A percentile compares a stretch with the other conserved stretches of the same genome.
Evolutionary conservation across 1,284 basidiomycete species (phyloP).

Genomic region (Tilletia walkeri): DNA sequence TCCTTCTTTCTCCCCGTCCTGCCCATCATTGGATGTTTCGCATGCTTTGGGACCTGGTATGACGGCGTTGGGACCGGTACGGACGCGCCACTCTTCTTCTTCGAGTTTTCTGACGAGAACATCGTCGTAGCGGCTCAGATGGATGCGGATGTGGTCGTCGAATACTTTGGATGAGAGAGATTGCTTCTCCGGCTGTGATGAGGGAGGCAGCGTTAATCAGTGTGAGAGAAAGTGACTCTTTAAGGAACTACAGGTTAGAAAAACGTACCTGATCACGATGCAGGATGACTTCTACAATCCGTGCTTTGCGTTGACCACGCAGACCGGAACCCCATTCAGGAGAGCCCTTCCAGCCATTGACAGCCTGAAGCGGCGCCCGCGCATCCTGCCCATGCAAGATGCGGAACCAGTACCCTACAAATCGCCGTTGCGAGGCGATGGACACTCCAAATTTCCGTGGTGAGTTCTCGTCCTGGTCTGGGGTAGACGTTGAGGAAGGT

Average conservation of each 20-base stretch:
- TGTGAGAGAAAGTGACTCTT: neutral
- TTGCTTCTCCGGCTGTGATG: neutral
- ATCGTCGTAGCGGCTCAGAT: conserved; percentile 7
- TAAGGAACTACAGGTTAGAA: neutral
- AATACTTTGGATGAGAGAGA: neutral
- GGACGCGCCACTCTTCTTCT: conserved; percentile 9
- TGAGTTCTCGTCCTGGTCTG: neutral
- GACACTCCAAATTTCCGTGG: conserved; percentile 40
- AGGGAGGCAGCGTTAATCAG: too few species aligned
- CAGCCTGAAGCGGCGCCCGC: neutral
- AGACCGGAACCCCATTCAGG: conserved; percentile 2
- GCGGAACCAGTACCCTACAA: conserved; percentile 14
- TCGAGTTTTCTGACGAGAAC: neutral
- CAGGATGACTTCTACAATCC: neutral
- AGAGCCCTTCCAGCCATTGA: neutral
- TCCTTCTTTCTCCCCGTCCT: neutral
- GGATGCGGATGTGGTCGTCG: conserved; percentile 7
- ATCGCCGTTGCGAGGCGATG: conserved; percentile 39
- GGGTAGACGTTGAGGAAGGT: too few species aligned
- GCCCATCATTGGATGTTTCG: too few species aligned
- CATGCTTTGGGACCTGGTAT: too few species aligned
- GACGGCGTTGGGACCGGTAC: conserved; percentile 6
- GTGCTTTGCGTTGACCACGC: neutral
- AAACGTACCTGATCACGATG: neutral
- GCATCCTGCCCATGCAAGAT: conserved; percentile 13